These are phyloP conservation scores for Corymbia citriodora DNA, from an alignment of 441 rosid genomes.

Conservation along the genomic window DNA sequence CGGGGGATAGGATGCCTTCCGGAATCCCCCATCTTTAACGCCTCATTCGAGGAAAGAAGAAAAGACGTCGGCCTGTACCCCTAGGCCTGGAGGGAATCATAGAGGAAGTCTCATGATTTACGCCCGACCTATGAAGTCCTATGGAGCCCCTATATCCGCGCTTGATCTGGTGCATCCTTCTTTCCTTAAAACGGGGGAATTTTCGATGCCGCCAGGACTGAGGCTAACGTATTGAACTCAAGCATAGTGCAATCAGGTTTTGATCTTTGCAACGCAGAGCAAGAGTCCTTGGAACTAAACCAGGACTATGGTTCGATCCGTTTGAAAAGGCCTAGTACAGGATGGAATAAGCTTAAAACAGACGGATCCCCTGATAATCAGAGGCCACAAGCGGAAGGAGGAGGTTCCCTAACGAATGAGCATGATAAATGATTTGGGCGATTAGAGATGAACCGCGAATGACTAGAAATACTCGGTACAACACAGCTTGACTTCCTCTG, in stretches of 20 bases:
- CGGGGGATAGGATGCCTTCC: background rate
- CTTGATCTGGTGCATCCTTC: background rate
- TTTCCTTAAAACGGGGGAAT: background rate
- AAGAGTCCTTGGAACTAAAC: background rate
- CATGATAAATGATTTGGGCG: background rate
- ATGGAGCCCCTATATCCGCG: background rate
- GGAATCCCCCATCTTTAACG: background rate
- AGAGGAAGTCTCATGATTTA: background rate
- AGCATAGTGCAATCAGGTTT: background rate
- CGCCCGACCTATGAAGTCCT: background rate
- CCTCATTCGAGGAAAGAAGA: background rate
- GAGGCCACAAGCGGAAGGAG: background rate
- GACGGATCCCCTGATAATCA: background rate
- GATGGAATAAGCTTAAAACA: background rate
- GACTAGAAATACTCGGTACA: background rate
- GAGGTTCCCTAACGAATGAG: background rate
- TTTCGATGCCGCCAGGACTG: background rate
- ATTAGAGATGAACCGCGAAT: background rate
- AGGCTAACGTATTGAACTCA: background rate
- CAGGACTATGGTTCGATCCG: background rate
- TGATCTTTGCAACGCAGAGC: background rate
- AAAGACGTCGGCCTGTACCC: too few species aligned
- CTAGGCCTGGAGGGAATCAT: background rate
- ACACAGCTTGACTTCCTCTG: background rate
- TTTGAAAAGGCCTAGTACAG: background rate